Evolutionary conservation across 2,329 filamentous ascomycete genomes (phyloP).

Genomic region (Apiospora koreana): DNA sequence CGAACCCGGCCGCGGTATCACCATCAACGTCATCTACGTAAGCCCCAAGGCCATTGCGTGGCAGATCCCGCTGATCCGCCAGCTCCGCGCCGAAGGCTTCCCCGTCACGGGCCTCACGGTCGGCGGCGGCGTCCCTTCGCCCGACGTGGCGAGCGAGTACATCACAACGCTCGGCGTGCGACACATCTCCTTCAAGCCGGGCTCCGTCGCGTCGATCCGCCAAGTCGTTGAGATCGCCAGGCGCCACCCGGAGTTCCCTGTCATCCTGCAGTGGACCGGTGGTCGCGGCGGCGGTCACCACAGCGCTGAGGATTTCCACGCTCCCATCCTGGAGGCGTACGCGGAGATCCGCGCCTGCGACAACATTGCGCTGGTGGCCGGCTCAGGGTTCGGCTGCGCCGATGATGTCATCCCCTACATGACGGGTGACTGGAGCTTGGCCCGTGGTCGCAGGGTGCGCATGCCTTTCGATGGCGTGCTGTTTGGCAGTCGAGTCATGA

Average conservation of each 20-base stretch:
- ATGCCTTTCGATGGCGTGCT: slow-evolving; percentile 50
- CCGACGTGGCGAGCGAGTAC: slow-evolving; percentile 48
- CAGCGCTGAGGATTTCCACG: slow-evolving; percentile 51
- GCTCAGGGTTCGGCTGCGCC: slow-evolving; percentile 47
- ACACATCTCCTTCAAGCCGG: slow-evolving; percentile 50
- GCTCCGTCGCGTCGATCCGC: slow-evolving; percentile 44
- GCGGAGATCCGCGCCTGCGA: slow-evolving; percentile 42
- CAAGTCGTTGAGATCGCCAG: slow-evolving; percentile 48
- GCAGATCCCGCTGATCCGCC: slow-evolving; percentile 52
- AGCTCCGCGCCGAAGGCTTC: slow-evolving; percentile 45
- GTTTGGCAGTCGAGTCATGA: slow-evolving; percentile 49
- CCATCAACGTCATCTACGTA: slow-evolving; percentile 55
- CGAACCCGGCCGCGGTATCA: slow-evolving; percentile 50
- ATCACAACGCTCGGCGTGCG: slow-evolving; percentile 44
- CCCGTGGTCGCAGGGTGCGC: slow-evolving; percentile 39
- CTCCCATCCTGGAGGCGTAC: slow-evolving; percentile 48
- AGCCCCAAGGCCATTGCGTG: slow-evolving; percentile 52
- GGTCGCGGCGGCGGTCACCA: slow-evolving; percentile 51
- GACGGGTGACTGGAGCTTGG: slow-evolving; percentile 43
- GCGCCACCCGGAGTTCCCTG: slow-evolving; percentile 44
- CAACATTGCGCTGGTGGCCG: slow-evolving; percentile 48
- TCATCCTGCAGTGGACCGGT: slow-evolving; percentile 50
- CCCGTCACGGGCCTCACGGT: slow-evolving; percentile 49
- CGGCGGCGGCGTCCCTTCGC: slow-evolving; percentile 48
- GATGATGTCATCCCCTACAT: slow-evolving; percentile 49